A percentile compares a stretch with the other conserved stretches of the same genome.
These are phyloP conservation scores for Ustanciosporium gigantosporum DNA, from an alignment of 1,284 basidiomycete species.

Conservation along the genomic window DNA sequence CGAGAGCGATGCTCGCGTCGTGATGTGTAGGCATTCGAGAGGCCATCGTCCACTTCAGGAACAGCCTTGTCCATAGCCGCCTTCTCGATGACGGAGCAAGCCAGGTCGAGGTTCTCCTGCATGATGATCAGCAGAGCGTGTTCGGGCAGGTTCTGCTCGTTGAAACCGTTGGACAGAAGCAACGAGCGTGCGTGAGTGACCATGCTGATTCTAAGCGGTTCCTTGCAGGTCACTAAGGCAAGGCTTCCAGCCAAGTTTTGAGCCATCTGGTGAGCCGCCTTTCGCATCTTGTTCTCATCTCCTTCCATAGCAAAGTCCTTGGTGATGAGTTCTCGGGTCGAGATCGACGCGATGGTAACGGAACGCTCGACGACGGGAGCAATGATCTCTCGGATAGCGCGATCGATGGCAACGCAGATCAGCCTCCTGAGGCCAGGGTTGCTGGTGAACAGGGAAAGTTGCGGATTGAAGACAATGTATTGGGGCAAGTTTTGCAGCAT, in stretches of 20 bases:
- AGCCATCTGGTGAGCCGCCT: slow-evolving; percentile 93
- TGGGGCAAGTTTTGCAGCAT: slow-evolving; percentile 76
- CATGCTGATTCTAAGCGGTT: slow-evolving; percentile 90
- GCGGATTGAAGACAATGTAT: slow-evolving; percentile 76
- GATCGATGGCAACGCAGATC: slow-evolving; percentile 86
- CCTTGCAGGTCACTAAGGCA: slow-evolving; percentile 97
- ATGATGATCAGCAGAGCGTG: slow-evolving; percentile 76
- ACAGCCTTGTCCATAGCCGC: slow-evolving; percentile 96
- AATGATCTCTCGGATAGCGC: slow-evolving; percentile 96
- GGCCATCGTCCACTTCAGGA: slow-evolving; percentile 90
- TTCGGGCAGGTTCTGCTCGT: slow-evolving; percentile 64
- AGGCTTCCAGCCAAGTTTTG: slow-evolving; percentile 95
- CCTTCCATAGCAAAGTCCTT: slow-evolving; percentile 97
- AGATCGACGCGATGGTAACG: slow-evolving; percentile 98
- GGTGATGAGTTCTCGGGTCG: slow-evolving; percentile 88
- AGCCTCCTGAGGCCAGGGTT: slow-evolving; percentile 88
- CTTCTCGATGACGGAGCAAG: slow-evolving; percentile 92
- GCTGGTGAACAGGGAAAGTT: slow-evolving; percentile 69
- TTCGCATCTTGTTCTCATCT: slow-evolving; percentile 85
- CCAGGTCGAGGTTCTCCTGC: slow-evolving; percentile 89
- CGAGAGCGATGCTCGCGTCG: slow-evolving; percentile 87
- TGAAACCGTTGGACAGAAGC: slow-evolving; percentile 67
- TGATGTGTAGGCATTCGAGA: slow-evolving; percentile 74
- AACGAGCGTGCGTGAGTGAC: slow-evolving; percentile 79
- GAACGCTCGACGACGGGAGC: slow-evolving; percentile 96